Conservation (phyloP, 176 grass and related monocot genomes). For the Zea mays region DNA sequence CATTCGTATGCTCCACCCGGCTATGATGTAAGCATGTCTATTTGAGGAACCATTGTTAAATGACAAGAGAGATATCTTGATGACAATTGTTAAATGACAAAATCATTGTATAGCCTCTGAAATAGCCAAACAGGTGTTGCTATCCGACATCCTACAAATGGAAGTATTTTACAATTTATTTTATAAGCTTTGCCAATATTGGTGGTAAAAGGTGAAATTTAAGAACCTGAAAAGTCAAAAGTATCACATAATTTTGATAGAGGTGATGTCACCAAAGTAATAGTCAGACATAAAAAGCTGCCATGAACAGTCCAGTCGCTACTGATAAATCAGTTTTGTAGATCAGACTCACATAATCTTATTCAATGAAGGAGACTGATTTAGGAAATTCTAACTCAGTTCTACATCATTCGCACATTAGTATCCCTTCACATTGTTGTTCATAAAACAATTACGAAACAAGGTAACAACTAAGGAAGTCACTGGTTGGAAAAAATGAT, state of each 20-base stretch:
- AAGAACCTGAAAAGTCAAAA: background rate
- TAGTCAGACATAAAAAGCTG: background rate
- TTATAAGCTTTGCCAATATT: background rate
- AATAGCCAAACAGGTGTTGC: background rate
- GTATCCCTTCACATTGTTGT: background rate
- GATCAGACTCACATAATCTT: no score
- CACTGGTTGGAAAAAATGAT: no score
- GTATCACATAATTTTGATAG: no score
- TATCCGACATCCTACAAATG: background rate
- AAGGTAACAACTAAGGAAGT: background rate
- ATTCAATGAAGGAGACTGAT: no score
- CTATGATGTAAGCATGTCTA: no score
- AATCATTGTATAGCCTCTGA: background rate
- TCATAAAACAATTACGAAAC: background rate
- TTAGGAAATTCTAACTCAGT: background rate
- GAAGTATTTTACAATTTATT: background rate
- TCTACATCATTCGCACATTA: background rate
- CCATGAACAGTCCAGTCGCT: no score
- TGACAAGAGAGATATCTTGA: no score
- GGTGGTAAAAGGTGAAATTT: background rate
- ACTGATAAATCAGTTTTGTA: no score
- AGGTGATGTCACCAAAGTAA: background rate
- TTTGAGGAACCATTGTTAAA: no score
- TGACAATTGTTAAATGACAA: no score
- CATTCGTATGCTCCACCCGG: no score